Percentiles rank a stretch among this genome's conserved stretches.
phyloP scores from a whole-genome alignment of 495 filamentous ascomycete genomes.

The Halenospora varia region DNA sequence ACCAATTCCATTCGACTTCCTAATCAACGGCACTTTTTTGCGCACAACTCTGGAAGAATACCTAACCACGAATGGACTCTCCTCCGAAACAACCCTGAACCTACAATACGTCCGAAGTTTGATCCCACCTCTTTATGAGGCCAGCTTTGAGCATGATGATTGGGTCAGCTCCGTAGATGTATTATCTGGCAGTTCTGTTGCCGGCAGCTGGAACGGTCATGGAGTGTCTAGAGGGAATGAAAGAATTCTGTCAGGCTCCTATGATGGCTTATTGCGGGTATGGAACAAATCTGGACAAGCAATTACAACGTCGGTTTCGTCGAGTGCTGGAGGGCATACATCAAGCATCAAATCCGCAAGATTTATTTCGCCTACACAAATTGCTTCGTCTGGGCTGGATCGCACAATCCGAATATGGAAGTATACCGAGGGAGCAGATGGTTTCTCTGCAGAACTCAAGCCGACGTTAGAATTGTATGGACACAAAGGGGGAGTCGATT shows the following conservation, averaged over 20 bases:
- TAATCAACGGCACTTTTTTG: conserved; percentile 87
- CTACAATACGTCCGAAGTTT: conserved; percentile 91
- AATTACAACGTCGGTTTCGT: conserved; percentile 62
- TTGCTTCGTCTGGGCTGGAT: conserved; percentile 80
- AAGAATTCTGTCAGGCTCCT: conserved; percentile 81
- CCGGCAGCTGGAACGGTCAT: conserved; percentile 50
- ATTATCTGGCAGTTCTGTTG: conserved; percentile 60
- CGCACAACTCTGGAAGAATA: conserved; percentile 86
- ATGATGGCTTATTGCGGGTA: conserved; percentile 80
- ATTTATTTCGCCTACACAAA: conserved; percentile 68
- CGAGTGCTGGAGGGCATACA: conserved; percentile 64
- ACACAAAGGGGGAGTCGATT: conserved; percentile 71
- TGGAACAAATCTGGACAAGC: conserved; percentile 84
- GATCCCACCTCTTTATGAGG: conserved; percentile 79
- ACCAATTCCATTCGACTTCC: conserved; percentile 87
- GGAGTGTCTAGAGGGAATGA: conserved; percentile 48
- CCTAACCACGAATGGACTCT: conserved; percentile 78
- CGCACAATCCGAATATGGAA: conserved; percentile 84
- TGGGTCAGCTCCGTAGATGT: conserved; percentile 95
- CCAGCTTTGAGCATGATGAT: conserved; percentile 91
- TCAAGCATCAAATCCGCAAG: conserved; percentile 74
- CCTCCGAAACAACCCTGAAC: conserved; percentile 76
- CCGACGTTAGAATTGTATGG: conserved; percentile 83
- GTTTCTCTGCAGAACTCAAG: conserved; percentile 57
- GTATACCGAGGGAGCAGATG: conserved; percentile 62